Evolutionary conservation across 352 stramenopile genomes (phyloP).

Genomic region (Phytophthora multivora): DNA sequence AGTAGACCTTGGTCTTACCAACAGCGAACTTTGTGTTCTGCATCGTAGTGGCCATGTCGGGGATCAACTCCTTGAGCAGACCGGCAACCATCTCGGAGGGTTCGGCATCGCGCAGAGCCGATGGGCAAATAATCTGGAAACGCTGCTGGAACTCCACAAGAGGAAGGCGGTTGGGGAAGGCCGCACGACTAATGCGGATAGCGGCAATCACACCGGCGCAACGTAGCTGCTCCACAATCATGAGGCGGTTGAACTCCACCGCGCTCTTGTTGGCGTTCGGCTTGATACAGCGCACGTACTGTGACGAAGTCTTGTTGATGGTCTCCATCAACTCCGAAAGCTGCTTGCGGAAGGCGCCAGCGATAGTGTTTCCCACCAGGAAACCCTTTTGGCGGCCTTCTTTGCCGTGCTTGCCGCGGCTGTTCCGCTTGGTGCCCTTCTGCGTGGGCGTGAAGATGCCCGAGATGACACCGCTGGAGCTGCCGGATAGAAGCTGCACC

Average conservation of each 20-base stretch:
- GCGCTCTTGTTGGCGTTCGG: slow-evolving; percentile 90
- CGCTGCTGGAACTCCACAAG: slow-evolving; percentile 85
- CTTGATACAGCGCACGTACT: slow-evolving; percentile 93
- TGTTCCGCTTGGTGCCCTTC: slow-evolving; percentile 36
- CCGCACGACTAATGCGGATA: slow-evolving; percentile 87
- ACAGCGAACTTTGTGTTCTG: slow-evolving; percentile 85
- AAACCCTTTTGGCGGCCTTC: slow-evolving; percentile 74
- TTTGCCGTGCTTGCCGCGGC: slow-evolving; percentile 50
- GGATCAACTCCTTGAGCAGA: slow-evolving; percentile 72
- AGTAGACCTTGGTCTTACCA: slow-evolving; percentile 84
- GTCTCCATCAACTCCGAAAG: slow-evolving; percentile 86
- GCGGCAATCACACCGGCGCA: slow-evolving; percentile 91
- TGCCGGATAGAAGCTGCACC: slow-evolving; percentile 74
- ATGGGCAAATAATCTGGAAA: slow-evolving; percentile 87
- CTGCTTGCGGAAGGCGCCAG: slow-evolving; percentile 86
- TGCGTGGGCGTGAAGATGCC: slow-evolving; percentile 64
- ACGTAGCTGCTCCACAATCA: slow-evolving; percentile 90
- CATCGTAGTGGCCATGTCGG: slow-evolving; percentile 60
- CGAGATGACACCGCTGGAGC: slow-evolving; percentile 61
- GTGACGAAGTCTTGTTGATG: slow-evolving; percentile 87
- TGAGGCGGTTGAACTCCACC: slow-evolving; percentile 80
- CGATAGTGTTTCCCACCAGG: slow-evolving; percentile 82
- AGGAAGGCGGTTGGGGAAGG: slow-evolving; percentile 92
- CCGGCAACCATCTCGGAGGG: slow-evolving; percentile 75
- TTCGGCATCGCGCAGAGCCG: slow-evolving; percentile 54